phyloP scores from a whole-genome alignment of 768 basidiomycete species.

The Collybiopsis luxurians region DNA sequence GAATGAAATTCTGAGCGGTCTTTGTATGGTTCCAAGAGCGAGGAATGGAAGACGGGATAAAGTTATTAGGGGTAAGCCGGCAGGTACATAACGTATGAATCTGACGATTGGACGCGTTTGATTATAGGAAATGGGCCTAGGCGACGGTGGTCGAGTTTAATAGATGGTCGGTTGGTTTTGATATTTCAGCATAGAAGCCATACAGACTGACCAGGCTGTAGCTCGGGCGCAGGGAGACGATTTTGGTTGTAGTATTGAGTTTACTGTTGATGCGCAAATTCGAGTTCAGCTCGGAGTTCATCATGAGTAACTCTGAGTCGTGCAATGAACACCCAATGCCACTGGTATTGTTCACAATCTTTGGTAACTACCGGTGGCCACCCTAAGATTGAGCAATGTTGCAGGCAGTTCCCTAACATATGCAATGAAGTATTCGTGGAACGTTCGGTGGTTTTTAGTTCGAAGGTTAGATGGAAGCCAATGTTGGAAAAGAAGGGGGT shows the following conservation, averaged over 20 bases:
- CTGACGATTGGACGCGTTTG: neutral
- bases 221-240: conserved; percentile 21
- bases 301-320: conserved; percentile 28
- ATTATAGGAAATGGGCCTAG: conserved; percentile 23
- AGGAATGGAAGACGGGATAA: conserved; percentile 27
- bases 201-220: conserved; percentile 30
- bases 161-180: conserved; percentile 35
- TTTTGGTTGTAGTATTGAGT: conserved; percentile 25
- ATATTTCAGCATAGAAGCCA: conserved; percentile 38
- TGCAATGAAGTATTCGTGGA: conserved; percentile 28
- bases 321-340: no score
- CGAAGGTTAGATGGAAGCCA: conserved; percentile 29
- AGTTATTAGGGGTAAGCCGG: conserved; percentile 17
- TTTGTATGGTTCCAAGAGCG: conserved; percentile 28
- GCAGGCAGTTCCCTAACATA: no score
- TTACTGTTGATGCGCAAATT: conserved; percentile 24
- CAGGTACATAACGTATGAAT: conserved; percentile 15
- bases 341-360: no score
- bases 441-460: conserved; percentile 22
- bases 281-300: conserved; percentile 30
- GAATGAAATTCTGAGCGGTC: conserved; percentile 31
- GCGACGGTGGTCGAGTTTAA: conserved; percentile 33
- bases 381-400: no score
- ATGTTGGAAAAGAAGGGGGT: conserved; percentile 36
- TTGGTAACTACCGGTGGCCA: no score